Evolutionary conservation across 2,329 filamentous ascomycete species (phyloP).

Genomic region (Xylogone sp.): DNA sequence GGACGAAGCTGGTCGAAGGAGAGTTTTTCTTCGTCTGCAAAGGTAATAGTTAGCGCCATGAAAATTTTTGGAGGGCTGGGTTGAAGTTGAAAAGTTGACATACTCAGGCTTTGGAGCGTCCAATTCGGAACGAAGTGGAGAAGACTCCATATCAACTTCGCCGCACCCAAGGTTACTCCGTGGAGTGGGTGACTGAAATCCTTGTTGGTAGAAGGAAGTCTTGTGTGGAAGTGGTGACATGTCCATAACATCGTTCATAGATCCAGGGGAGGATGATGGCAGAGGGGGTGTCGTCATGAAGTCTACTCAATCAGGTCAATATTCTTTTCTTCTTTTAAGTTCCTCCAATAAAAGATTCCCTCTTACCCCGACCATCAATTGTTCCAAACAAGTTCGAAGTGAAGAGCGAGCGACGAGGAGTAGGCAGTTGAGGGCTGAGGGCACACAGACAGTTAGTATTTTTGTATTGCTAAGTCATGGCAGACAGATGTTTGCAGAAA

Average conservation of each 20-base stretch:
- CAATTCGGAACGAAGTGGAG: conserved; percentile 45
- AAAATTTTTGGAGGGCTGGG: no score
- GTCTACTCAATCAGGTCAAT: conserved; percentile 45
- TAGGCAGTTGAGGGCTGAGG: conserved; percentile 73
- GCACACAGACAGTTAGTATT: conserved; percentile 7
- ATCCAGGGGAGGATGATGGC: conserved; percentile 76
- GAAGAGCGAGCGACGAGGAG: conserved; percentile 81
- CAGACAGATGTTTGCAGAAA: no score
- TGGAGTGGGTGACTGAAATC: conserved; percentile 70
- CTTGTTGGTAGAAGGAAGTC: conserved; percentile 60
- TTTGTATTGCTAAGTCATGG: no score
- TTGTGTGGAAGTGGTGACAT: conserved; percentile 93
- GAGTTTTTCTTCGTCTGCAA: conserved; percentile 60
- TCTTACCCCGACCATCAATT: conserved; percentile 55
- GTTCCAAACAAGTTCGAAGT: conserved; percentile 64
- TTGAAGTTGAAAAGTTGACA: no score
- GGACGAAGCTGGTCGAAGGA: conserved; percentile 70
- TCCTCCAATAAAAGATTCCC: conserved; percentile 22
- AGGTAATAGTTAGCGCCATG: no score
- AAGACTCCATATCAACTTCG: conserved; percentile 52
- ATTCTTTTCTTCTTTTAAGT: conserved; percentile 27
- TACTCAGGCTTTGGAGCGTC: conserved; percentile 54
- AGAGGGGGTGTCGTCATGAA: conserved; percentile 80
- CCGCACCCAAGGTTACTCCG: conserved; percentile 34
- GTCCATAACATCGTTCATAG: conserved; percentile 77